A percentile compares a stretch with the other conserved stretches of the same genome.
phyloP scores from a whole-genome alignment of 2,329 filamentous ascomycete species.

The Raffaelea albimanens region DNA sequence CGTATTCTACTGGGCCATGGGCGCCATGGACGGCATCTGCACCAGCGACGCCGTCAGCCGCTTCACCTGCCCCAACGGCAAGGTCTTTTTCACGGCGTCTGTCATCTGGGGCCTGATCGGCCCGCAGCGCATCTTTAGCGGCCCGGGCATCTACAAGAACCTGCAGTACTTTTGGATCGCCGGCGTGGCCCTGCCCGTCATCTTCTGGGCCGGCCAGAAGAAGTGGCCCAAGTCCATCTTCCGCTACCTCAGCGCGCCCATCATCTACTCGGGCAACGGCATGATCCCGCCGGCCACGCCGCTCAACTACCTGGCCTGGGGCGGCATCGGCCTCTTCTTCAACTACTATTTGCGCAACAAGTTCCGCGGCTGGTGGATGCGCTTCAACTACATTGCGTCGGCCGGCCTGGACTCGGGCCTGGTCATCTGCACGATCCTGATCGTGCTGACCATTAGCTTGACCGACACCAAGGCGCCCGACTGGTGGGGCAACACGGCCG shows the following conservation, averaged over 20 bases:
- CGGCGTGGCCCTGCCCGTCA: slow-evolving; percentile 22
- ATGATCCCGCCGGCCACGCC: slow-evolving; percentile 28
- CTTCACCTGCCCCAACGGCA: slow-evolving; percentile 46
- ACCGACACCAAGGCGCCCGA: not conserved
- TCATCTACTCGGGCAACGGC: slow-evolving; percentile 26
- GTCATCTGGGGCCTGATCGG: slow-evolving; percentile 55
- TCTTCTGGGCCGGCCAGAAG: slow-evolving; percentile 25
- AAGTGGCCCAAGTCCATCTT: slow-evolving; percentile 23
- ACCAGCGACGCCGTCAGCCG: slow-evolving; percentile 34
- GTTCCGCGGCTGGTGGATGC: slow-evolving; percentile 16
- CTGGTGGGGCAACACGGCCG: slow-evolving; percentile 5
- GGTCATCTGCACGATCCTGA: slow-evolving; percentile 28
- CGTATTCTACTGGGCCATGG: slow-evolving; percentile 21
- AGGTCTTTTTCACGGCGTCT: slow-evolving; percentile 51
- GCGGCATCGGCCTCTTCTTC: slow-evolving; percentile 21
- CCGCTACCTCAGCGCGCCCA: slow-evolving; percentile 30
- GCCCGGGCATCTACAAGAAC: slow-evolving; percentile 33
- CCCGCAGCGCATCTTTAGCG: slow-evolving; percentile 40
- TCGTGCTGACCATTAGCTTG: not conserved
- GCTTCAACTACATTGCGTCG: slow-evolving; percentile 37
- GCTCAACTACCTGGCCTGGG: slow-evolving; percentile 30
- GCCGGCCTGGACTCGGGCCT: slow-evolving; percentile 41
- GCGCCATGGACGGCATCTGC: slow-evolving; percentile 45
- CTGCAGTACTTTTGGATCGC: slow-evolving; percentile 36
- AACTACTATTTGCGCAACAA: slow-evolving; percentile 17